Percentiles rank a stretch among this genome's conserved stretches.
Conservation (phyloP, 345 rosid genomes). For the Heritiera littoralis region DNA sequence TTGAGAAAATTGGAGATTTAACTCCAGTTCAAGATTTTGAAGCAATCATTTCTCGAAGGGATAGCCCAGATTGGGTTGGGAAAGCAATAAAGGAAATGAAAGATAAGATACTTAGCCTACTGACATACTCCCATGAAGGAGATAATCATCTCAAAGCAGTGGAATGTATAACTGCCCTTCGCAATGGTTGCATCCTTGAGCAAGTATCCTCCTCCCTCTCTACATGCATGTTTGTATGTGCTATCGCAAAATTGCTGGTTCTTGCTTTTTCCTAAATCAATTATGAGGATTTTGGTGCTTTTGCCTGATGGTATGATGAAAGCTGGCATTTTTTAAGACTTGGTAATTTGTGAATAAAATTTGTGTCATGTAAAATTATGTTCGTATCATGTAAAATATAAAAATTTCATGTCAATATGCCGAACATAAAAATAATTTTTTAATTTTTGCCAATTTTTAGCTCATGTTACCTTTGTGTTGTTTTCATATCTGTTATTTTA, state of each 20-base stretch:
- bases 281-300: background rate
- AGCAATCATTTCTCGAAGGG: constrained; percentile 81
- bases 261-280: background rate
- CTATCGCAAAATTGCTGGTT: background rate
- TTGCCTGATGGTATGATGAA: background rate
- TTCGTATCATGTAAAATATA: too few relatives aligned
- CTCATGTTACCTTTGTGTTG: too few relatives aligned
- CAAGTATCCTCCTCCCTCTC: constrained; percentile 52
- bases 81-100: constrained; percentile 74
- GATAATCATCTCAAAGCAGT: constrained; percentile 49
- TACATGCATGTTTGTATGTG: background rate
- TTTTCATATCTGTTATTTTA: too few relatives aligned
- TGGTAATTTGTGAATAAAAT: too few relatives aligned
- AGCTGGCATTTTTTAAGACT: background rate
- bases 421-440: too few relatives aligned
- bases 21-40: constrained; percentile 80
- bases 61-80: constrained; percentile 55
- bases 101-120: constrained; percentile 48
- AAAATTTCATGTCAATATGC: too few relatives aligned
- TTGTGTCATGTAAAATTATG: too few relatives aligned
- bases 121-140: constrained; percentile 40
- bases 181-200: constrained; percentile 85
- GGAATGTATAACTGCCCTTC: constrained; percentile 66
- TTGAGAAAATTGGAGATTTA: constrained; percentile 57
- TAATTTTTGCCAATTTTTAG: too few relatives aligned